phyloP scores from a whole-genome alignment of 208 protist species.

The Phytomonas sp. region DNA sequence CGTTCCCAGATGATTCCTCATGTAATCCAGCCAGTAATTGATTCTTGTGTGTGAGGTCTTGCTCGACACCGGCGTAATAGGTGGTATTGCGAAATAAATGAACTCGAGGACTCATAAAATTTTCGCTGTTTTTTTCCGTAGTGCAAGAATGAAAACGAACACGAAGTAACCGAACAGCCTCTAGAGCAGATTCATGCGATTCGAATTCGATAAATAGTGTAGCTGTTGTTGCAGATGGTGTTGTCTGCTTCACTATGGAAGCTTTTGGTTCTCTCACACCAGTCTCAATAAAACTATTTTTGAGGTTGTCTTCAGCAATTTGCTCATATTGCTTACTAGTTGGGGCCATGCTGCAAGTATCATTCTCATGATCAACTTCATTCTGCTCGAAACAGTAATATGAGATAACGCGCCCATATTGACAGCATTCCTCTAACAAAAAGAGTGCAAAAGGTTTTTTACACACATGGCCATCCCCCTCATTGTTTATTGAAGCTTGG shows the following conservation, averaged over 20 bases:
- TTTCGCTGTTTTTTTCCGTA: background rate
- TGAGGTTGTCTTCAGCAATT: background rate
- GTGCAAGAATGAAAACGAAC: constrained; percentile 15
- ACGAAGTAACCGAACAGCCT: constrained; percentile 41
- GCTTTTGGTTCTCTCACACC: background rate
- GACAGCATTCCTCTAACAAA: constrained; percentile 60
- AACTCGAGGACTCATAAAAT: constrained; percentile 11
- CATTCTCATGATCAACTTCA: background rate
- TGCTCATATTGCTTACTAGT: background rate
- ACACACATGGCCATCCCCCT: background rate
- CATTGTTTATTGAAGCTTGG: background rate
- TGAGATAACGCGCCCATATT: constrained; percentile 69
- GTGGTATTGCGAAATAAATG: constrained; percentile 37
- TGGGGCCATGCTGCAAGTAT: background rate
- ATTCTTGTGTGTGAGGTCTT: constrained; percentile 14
- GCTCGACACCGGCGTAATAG: constrained; percentile 42
- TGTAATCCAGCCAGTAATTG: background rate
- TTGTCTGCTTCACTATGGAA: background rate
- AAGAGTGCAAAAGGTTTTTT: constrained; percentile 32
- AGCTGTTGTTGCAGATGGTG: background rate
- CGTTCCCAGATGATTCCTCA: constrained; percentile 13
- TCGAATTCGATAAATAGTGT: constrained; percentile 49
- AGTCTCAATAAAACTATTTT: background rate
- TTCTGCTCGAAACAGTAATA: constrained; percentile 34
- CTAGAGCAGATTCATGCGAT: constrained; percentile 28